Percentiles rank a stretch among this genome's conserved stretches.
phyloP scores from a whole-genome alignment of 495 filamentous ascomycete species.

The Amorphotheca resinae region DNA sequence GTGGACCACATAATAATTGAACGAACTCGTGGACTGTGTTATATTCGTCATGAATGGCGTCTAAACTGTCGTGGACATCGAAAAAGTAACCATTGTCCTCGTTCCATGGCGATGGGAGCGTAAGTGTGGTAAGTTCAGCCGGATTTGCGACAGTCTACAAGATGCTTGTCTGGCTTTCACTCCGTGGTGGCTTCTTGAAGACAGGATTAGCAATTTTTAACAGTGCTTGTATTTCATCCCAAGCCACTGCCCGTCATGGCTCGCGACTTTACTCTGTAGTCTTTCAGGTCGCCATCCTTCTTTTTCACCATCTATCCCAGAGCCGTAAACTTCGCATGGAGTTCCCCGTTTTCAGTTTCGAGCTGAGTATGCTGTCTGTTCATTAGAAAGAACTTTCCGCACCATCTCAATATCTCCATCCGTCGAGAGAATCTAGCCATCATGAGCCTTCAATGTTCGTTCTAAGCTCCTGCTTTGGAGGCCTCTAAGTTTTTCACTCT shows the following conservation, averaged over 20 bases:
- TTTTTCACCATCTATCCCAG: not conserved
- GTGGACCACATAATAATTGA: too few relatives aligned
- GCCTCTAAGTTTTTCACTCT: not conserved
- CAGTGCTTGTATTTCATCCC: conserved; percentile 1
- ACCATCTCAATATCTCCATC: conserved; percentile 5
- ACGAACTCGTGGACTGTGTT: too few relatives aligned
- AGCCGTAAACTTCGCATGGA: too few relatives aligned
- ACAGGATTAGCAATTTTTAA: too few relatives aligned
- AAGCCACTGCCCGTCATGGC: conserved; percentile 6
- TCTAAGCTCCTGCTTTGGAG: conserved; percentile 6
- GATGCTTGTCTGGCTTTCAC: too few relatives aligned
- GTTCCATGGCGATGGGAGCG: too few relatives aligned
- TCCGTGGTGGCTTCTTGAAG: too few relatives aligned
- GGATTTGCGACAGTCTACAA: too few relatives aligned
- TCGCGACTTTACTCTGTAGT: conserved; percentile 8
- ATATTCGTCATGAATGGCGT: too few relatives aligned
- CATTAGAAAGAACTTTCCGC: not conserved
- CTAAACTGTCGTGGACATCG: too few relatives aligned
- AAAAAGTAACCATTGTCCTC: too few relatives aligned
- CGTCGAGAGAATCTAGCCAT: conserved; percentile 5
- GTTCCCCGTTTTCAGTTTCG: conserved; percentile 2
- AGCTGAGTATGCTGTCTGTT: not conserved
- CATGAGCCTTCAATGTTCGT: conserved; percentile 8
- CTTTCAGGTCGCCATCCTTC: conserved; percentile 10
- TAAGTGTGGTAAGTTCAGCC: too few relatives aligned